Conservation (phyloP, 192 early-diverging fungal genomes). For the Backusella parvicylindrica region DNA sequence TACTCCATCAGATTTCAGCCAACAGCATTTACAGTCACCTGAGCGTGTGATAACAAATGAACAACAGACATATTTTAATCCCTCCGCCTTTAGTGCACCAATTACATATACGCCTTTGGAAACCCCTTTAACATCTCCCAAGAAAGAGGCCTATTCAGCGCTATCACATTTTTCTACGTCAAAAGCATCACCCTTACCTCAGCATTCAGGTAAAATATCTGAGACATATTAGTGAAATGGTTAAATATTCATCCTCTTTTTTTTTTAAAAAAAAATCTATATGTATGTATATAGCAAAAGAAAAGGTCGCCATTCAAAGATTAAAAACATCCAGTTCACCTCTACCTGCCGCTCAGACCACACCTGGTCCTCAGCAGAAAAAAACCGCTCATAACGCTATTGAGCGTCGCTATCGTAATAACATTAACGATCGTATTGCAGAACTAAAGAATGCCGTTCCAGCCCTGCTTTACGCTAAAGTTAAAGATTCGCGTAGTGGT, state of each 20-base stretch:
- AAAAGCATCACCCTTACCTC: background rate
- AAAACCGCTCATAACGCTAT: slow-evolving; percentile 94
- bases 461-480: slow-evolving; percentile 59
- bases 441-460: slow-evolving; percentile 85
- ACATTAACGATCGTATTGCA: slow-evolving; percentile 92
- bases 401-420: slow-evolving; percentile 91
- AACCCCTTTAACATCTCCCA: background rate
- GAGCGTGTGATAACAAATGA: background rate
- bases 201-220: background rate
- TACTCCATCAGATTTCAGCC: background rate
- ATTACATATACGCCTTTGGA: background rate
- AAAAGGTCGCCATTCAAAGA: slow-evolving; percentile 1
- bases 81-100: background rate
- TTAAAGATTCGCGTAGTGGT: slow-evolving; percentile 5
- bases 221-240: background rate
- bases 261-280: background rate
- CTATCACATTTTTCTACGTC: background rate
- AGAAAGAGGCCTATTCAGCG: background rate
- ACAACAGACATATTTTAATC: background rate
- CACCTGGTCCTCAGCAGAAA: slow-evolving; percentile 50
- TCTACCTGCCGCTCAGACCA: background rate
- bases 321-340: background rate
- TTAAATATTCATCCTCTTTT: background rate
- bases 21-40: background rate
- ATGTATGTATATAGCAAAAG: background rate